A percentile compares a stretch with the other conserved stretches of the same genome.
These are phyloP conservation scores for Deinandra increscens DNA, from an alignment of 129 eudicot genomes.

Conservation along the genomic window DNA sequence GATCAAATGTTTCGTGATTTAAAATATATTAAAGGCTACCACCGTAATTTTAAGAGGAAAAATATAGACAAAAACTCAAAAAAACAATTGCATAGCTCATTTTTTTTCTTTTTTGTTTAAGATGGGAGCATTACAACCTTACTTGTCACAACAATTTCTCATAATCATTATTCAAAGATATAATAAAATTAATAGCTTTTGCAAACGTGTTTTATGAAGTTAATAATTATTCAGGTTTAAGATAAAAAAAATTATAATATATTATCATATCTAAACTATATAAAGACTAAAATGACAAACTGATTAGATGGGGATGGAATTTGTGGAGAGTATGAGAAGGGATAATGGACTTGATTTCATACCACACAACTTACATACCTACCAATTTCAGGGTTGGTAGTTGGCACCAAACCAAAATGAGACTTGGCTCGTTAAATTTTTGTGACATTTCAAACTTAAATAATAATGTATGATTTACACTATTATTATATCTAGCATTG, in stretches of 20 bases:
- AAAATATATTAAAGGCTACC: background rate
- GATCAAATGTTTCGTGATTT: background rate
- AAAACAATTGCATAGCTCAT: background rate
- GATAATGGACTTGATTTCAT: background rate
- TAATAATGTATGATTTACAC: too few relatives aligned
- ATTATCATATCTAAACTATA: background rate
- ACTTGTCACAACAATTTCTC: background rate
- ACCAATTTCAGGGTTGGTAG: slow-evolving; percentile 13
- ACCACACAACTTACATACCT: slow-evolving; percentile 3
- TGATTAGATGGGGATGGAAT: background rate
- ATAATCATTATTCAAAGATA: background rate
- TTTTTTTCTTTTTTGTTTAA: background rate
- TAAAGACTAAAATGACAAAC: background rate
- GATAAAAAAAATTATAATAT: background rate
- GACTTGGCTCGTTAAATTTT: too few relatives aligned
- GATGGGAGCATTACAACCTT: background rate
- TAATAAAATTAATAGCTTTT: background rate
- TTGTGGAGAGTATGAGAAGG: slow-evolving; percentile 6
- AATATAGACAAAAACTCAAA: background rate
- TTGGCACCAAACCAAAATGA: too few relatives aligned
- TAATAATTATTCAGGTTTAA: background rate
- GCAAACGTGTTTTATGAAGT: background rate
- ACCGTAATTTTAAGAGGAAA: background rate
- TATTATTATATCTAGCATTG: too few relatives aligned
- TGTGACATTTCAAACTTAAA: too few relatives aligned